Percentiles rank a stretch among this genome's conserved stretches.
Conservation (phyloP, 2,329 filamentous ascomycete species). For the Colletotrichum incanum region DNA sequence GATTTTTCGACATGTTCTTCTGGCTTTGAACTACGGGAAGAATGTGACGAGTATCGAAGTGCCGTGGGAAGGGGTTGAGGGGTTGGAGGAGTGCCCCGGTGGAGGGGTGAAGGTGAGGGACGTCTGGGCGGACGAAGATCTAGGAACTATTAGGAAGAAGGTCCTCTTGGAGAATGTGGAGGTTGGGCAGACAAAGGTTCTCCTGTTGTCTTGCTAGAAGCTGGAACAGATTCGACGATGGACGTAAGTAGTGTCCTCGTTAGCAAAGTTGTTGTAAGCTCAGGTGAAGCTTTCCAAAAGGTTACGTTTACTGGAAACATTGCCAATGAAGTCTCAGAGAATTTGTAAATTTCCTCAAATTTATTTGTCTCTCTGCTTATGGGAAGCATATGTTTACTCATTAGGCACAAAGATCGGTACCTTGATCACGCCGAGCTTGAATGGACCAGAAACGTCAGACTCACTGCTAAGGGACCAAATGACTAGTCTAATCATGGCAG, state of each 20-base stretch:
- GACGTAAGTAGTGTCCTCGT: neutral
- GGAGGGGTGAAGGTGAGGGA: conserved; percentile 12
- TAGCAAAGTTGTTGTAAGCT: too few species aligned
- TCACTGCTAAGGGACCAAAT: too few species aligned
- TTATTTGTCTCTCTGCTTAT: too few species aligned
- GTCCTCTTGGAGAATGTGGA: conserved; percentile 3
- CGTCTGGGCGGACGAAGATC: conserved; percentile 24
- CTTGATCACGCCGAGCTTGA: too few species aligned
- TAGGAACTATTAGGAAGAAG: neutral
- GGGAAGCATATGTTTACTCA: too few species aligned
- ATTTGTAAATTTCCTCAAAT: too few species aligned
- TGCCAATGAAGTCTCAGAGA: too few species aligned
- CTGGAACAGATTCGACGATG: neutral
- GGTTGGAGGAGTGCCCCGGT: conserved; percentile 10
- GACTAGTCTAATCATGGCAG: too few species aligned
- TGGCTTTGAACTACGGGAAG: conserved; percentile 43
- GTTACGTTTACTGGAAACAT: too few species aligned
- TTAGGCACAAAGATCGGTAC: too few species aligned
- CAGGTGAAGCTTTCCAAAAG: too few species aligned
- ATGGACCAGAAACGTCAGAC: too few species aligned
- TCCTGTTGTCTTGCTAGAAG: conserved; percentile 14
- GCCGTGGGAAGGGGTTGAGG: conserved; percentile 12
- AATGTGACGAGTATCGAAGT: conserved; percentile 36
- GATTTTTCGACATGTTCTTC: conserved; percentile 24
- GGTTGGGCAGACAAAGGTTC: conserved; percentile 24